These are phyloP conservation scores for Dichomitus squalens DNA, from an alignment of 1,284 basidiomycete species.

Conservation along the genomic window DNA sequence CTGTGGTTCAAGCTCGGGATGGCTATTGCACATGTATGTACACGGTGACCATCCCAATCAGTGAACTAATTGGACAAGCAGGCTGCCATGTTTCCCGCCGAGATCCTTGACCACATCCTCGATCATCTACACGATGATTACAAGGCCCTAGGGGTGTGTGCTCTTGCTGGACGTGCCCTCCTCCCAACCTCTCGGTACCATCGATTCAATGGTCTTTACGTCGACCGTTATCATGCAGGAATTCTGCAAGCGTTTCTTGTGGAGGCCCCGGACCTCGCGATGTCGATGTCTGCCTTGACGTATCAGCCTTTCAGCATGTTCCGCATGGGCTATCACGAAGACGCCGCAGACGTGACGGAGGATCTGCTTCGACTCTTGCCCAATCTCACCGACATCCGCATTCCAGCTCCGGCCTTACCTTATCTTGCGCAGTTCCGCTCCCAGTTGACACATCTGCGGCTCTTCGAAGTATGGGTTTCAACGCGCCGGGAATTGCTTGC, in stretches of 20 bases:
- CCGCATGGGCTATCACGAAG: no score
- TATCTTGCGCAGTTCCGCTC: neutral
- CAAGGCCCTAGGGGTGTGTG: conserved; percentile 34
- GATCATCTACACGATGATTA: conserved; percentile 37
- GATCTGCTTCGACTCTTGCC: neutral
- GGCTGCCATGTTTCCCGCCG: conserved; percentile 28
- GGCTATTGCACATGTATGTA: neutral
- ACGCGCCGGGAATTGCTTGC: neutral
- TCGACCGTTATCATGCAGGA: neutral
- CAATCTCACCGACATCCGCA: neutral
- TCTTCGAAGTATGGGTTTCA: neutral
- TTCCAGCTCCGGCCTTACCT: neutral
- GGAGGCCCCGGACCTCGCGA: conserved; percentile 6
- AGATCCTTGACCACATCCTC: conserved; percentile 38
- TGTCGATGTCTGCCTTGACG: conserved; percentile 5
- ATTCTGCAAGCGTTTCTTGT: neutral
- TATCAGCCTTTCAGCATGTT: neutral
- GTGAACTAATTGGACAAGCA: neutral
- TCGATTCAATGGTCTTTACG: conserved; percentile 33
- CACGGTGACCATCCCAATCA: neutral
- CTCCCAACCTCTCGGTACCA: conserved; percentile 36
- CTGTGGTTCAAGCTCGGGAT: no score
- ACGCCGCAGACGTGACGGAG: neutral
- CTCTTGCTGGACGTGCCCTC: conserved; percentile 38
- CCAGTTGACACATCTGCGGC: neutral